These are phyloP conservation scores for Aspergillus coremiiformis DNA, from an alignment of 495 filamentous ascomycete species.

Conservation along the genomic window DNA sequence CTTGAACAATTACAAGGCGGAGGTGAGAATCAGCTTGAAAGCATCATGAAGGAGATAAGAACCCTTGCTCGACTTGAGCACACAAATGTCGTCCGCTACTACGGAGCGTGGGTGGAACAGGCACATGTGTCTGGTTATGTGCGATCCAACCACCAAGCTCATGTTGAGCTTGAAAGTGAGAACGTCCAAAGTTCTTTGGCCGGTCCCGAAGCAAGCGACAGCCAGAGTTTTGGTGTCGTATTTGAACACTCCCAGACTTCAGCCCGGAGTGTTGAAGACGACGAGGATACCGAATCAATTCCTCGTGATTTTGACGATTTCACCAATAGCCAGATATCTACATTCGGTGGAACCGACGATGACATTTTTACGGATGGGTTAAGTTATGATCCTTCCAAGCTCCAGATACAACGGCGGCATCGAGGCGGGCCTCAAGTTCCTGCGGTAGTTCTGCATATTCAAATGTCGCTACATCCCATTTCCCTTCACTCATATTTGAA, in stretches of 20 bases:
- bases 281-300: slow-evolving; percentile 38
- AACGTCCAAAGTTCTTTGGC: slow-evolving; percentile 7
- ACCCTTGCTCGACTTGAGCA: slow-evolving; percentile 49
- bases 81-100: slow-evolving; percentile 48
- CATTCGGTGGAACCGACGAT: slow-evolving; percentile 29
- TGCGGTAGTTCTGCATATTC: slow-evolving; percentile 45
- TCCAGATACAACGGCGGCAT: slow-evolving; percentile 25
- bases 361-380: slow-evolving; percentile 48
- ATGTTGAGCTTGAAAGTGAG: slow-evolving; percentile 15
- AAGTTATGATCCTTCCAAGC: slow-evolving; percentile 33
- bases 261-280: slow-evolving; percentile 18
- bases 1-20: slow-evolving; percentile 41
- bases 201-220: slow-evolving; percentile 15
- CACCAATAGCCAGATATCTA: slow-evolving; percentile 27
- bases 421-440: slow-evolving; percentile 24
- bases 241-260: slow-evolving; percentile 31
- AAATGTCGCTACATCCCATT: slow-evolving; percentile 48
- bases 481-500: slow-evolving; percentile 42
- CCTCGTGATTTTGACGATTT: slow-evolving; percentile 27
- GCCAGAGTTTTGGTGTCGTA: slow-evolving; percentile 37
- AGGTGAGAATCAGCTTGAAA: slow-evolving; percentile 39
- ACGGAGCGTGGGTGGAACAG: slow-evolving; percentile 46
- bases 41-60: slow-evolving; percentile 47
- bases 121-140: slow-evolving; percentile 22
- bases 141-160: slow-evolving; percentile 11